Conservation (phyloP, 129 eudicot genomes). For the Flaveria ramosissima region DNA sequence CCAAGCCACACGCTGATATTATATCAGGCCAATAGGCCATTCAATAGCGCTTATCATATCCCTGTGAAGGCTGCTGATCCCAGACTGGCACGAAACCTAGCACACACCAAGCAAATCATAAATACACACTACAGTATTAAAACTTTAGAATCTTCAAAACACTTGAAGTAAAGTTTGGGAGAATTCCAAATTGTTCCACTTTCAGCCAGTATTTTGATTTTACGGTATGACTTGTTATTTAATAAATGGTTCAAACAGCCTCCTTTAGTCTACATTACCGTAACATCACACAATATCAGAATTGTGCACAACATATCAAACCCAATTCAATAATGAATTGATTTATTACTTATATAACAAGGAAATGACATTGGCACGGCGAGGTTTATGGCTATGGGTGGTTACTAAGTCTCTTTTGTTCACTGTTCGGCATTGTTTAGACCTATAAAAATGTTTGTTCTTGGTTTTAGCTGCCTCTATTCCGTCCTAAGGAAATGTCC, state of each 20-base stretch:
- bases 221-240: neutral
- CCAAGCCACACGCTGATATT: slow-evolving; percentile 29
- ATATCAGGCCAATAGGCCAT: slow-evolving; percentile 23
- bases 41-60: slow-evolving; percentile 74
- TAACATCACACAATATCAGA: neutral
- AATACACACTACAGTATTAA: neutral
- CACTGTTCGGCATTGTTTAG: too few relatives aligned
- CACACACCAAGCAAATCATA: slow-evolving; percentile 31
- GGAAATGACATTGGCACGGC: neutral
- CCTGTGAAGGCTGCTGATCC: slow-evolving; percentile 93
- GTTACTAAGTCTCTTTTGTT: too few relatives aligned
- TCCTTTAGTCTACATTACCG: neutral
- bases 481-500: too few relatives aligned
- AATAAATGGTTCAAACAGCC: neutral
- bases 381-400: too few relatives aligned
- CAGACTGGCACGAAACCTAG: slow-evolving; percentile 75
- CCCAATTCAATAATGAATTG: neutral
- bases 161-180: neutral
- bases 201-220: neutral
- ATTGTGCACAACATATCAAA: slow-evolving; percentile 3
- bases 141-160: neutral
- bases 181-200: neutral
- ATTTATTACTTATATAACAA: neutral
- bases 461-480: too few relatives aligned
- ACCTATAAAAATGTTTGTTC: too few relatives aligned